phyloP scores from a whole-genome alignment of 2,329 filamentous ascomycete genomes.

The Penicillium sp. region DNA sequence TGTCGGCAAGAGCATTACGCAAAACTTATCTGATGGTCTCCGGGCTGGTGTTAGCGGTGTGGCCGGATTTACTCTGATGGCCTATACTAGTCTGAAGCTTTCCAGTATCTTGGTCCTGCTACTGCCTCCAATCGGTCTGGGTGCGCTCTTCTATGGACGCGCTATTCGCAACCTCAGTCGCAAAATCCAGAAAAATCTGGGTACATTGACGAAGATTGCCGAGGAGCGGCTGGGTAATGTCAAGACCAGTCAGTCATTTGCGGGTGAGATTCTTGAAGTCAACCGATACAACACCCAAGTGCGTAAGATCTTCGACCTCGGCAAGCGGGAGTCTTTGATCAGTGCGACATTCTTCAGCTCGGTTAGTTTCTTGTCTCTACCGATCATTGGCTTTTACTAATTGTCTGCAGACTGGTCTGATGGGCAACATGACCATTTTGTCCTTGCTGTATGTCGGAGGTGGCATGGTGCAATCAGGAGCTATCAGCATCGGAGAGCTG shows the following conservation, averaged over 20 bases:
- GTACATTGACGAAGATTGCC: constrained; percentile 91
- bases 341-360: constrained; percentile 86
- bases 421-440: constrained; percentile 95
- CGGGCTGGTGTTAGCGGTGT: constrained; percentile 85
- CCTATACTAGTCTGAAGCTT: constrained; percentile 89
- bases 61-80: constrained; percentile 90
- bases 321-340: constrained; percentile 82
- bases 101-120: constrained; percentile 84
- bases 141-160: constrained; percentile 89
- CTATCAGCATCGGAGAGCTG: constrained; percentile 87
- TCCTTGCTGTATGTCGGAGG: constrained; percentile 88
- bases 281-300: constrained; percentile 89
- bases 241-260: constrained; percentile 94
- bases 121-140: constrained; percentile 87
- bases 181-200: constrained; percentile 90
- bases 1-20: constrained; percentile 97
- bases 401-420: constrained; percentile 72
- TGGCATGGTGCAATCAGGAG: constrained; percentile 81
- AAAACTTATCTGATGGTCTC: constrained; percentile 95
- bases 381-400: constrained; percentile 16
- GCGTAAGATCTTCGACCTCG: constrained; percentile 86
- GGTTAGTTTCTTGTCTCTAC: constrained; percentile 38
- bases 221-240: constrained; percentile 98
- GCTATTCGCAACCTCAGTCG: constrained; percentile 86
- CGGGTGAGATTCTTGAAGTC: constrained; percentile 88